These are phyloP conservation scores for Fusarium sp. DNA, from an alignment of 2,329 filamentous ascomycete genomes.

Conservation along the genomic window DNA sequence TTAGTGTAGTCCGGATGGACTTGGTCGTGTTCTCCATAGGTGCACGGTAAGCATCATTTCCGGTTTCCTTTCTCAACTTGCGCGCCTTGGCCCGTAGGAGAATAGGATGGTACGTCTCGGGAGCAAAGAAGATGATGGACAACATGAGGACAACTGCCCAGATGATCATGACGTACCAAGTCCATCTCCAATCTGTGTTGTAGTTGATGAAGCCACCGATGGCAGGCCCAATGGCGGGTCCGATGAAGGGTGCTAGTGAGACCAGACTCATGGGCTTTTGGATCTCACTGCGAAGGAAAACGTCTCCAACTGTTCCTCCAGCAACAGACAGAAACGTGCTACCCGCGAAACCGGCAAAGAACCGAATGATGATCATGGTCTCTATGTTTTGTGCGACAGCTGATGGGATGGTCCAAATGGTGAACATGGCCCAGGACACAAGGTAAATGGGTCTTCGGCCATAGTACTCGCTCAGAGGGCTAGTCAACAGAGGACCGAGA, in stretches of 20 bases:
- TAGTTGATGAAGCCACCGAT: conserved; percentile 36
- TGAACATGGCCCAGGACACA: conserved; percentile 73
- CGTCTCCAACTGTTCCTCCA: conserved; percentile 32
- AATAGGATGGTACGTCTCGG: conserved; percentile 36
- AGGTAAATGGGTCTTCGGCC: conserved; percentile 82
- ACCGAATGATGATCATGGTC: conserved; percentile 79
- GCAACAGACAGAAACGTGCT: conserved; percentile 35
- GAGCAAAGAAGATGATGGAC: conserved; percentile 20
- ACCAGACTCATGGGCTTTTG: conserved; percentile 36
- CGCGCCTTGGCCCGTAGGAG: conserved; percentile 17
- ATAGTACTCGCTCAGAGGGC: conserved; percentile 74
- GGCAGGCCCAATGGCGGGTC: conserved; percentile 29
- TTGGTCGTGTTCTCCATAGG: conserved; percentile 9
- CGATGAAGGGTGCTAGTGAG: conserved; percentile 31
- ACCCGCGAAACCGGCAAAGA: conserved; percentile 67
- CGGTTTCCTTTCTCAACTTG: conserved; percentile 21
- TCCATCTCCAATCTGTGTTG: conserved; percentile 31
- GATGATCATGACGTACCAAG: conserved; percentile 34
- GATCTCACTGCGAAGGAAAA: conserved; percentile 20
- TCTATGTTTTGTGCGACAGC: conserved; percentile 79
- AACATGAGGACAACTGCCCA: conserved; percentile 25
- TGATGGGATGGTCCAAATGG: conserved; percentile 81
- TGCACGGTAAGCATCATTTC: conserved; percentile 5
- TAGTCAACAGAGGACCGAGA: conserved; percentile 66
- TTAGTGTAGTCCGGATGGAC: neutral